These are phyloP conservation scores for Penicillium argentinense DNA, from an alignment of 495 filamentous ascomycete species.

Conservation along the genomic window DNA sequence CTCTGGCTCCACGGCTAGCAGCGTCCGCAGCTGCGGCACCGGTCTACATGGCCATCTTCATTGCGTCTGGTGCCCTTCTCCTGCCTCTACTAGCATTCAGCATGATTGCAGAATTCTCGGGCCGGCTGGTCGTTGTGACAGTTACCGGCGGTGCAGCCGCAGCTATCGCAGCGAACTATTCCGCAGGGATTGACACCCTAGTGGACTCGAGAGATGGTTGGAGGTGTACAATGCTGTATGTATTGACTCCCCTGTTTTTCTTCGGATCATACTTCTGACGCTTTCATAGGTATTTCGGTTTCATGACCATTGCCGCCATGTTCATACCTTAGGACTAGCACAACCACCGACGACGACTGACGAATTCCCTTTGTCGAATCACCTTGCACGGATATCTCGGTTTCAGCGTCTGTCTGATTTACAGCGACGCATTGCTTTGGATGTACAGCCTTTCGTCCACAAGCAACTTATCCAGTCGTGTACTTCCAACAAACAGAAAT, in stretches of 20 bases:
- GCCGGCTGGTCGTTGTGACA: constrained; percentile 52
- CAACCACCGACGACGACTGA: constrained; percentile 5
- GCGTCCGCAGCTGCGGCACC: constrained; percentile 21
- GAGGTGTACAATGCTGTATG: constrained; percentile 42
- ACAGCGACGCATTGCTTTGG: not conserved
- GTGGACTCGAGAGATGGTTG: constrained; percentile 43
- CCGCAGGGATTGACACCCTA: constrained; percentile 35
- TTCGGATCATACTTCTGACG: constrained; percentile 6
- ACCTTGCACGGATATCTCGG: not conserved
- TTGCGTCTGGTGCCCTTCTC: constrained; percentile 54
- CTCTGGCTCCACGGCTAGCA: constrained; percentile 38
- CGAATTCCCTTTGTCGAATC: constrained; percentile 11
- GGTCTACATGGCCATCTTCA: constrained; percentile 48
- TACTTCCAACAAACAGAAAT: not conserved
- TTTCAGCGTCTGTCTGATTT: not conserved
- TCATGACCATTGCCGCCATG: constrained; percentile 43
- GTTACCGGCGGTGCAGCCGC: constrained; percentile 38
- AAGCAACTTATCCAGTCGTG: not conserved
- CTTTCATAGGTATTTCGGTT: constrained; percentile 39
- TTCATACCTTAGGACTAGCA: constrained; percentile 31
- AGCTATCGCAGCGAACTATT: constrained; percentile 38
- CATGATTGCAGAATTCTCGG: constrained; percentile 50
- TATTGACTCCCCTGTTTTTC: not conserved
- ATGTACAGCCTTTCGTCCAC: not conserved
- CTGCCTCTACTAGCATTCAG: constrained; percentile 61